phyloP scores from a whole-genome alignment of 257 asterid species.

The Jasminum sambac region DNA sequence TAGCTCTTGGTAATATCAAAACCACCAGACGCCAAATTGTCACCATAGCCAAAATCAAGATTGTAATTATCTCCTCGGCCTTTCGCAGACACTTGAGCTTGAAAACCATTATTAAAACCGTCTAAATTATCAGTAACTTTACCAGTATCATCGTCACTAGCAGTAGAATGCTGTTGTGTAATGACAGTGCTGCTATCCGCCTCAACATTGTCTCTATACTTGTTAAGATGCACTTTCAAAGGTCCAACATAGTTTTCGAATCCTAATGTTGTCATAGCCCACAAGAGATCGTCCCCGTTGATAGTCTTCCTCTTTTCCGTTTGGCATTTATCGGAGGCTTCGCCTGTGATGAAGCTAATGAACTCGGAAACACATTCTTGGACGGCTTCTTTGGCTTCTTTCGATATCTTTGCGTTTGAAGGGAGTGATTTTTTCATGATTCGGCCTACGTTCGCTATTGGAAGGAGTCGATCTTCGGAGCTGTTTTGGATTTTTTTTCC shows the following conservation, averaged over 20 bases:
- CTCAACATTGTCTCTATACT: conserved; percentile 41
- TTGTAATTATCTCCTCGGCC: background rate
- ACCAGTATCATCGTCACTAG: conserved; percentile 7
- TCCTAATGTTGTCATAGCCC: conserved; percentile 69
- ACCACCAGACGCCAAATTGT: background rate
- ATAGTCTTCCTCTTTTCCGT: conserved; percentile 60
- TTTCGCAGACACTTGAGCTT: background rate
- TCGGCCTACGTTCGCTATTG: conserved; percentile 56
- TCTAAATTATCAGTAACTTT: conserved; percentile 15
- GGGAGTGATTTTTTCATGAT: conserved; percentile 69
- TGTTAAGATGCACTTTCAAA: conserved; percentile 41
- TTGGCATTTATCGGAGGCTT: conserved; percentile 63
- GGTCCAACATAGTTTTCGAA: conserved; percentile 49
- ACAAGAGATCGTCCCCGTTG: conserved; percentile 58
- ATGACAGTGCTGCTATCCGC: conserved; percentile 35
- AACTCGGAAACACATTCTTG: conserved; percentile 66
- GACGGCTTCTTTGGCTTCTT: conserved; percentile 56
- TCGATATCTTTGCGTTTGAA: conserved; percentile 59
- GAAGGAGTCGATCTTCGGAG: conserved; percentile 41
- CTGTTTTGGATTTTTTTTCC: conserved; percentile 34
- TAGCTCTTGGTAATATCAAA: conserved; percentile 9
- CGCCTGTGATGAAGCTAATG: conserved; percentile 64
- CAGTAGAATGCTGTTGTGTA: conserved; percentile 24
- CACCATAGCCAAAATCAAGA: background rate
- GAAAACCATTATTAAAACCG: conserved; percentile 9